Evolutionary conservation across 306 rosid genomes (phyloP), one percentile per base, ranked within the genome.

Genomic region (Quercus suber): DNA sequence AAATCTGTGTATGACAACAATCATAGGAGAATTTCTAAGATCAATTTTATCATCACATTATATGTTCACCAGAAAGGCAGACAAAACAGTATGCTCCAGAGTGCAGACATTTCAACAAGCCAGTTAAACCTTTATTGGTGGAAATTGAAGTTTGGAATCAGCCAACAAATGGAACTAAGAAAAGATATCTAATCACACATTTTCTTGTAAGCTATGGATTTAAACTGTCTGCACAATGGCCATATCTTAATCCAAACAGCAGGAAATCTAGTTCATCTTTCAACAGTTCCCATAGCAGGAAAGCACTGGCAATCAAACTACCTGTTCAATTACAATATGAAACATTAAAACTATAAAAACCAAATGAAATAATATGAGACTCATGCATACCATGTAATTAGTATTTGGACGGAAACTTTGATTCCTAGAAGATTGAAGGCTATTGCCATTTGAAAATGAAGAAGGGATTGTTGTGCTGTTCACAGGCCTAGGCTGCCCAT

Each of bases 401-500:
- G 95, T 80, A 82, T 86, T 89, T 0, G 99, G 98, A 15, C 91
- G 97, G 74, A 45, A 91, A 49, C 81, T 85, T 68, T 89, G 94
- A 88, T 87, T 95, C 90, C 99, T 90, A 3, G 89, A 87, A 18
- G 94, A 87, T 2, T 79, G 71, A 58, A 73, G 8, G 13, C 79
- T 83, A 79, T 82, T 86, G 64, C 93, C 93, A 69, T 84, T 78
- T 5, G 94, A 78, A 73, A 90, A 79, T 55, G 97, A 81, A 20
- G 97, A 84, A 3, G 90, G 75, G 1, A 88, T 80, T 19, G 90
- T 43, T 23, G 97, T 20, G 86, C 88, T 88, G 21, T 81, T 78
- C 56, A 86, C 87, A 13, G 95, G 91, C 81, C 96, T 87, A n/a
- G 89, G 87, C 80, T 95, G 98, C 89, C 97, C 92, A 70, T 94